Percentiles rank a stretch among this genome's conserved stretches.
phyloP scores from a whole-genome alignment of 495 filamentous ascomycete genomes.

The Annulohypoxylon stygium region DNA sequence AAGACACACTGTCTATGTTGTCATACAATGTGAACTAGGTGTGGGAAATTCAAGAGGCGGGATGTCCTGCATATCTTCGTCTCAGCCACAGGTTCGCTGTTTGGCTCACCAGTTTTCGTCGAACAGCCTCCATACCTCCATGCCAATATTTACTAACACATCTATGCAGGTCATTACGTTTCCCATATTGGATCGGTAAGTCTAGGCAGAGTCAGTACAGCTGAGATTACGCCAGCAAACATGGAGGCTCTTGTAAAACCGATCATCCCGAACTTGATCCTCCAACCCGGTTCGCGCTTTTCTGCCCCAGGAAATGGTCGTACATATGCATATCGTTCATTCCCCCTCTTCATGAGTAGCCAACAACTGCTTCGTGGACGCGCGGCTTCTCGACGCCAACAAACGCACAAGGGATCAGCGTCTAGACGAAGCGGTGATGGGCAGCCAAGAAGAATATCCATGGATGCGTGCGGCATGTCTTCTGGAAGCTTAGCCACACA shows the following conservation, averaged over 20 bases:
- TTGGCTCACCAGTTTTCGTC: neutral
- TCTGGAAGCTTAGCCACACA: slow-evolving; percentile 30
- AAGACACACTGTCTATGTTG: slow-evolving; percentile 13
- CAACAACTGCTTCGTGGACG: slow-evolving; percentile 36
- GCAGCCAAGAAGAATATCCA: neutral
- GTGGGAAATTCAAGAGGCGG: slow-evolving; percentile 22
- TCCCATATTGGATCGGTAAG: neutral
- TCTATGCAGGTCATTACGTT: slow-evolving; percentile 21
- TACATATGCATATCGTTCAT: slow-evolving; percentile 20
- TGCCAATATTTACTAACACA: neutral
- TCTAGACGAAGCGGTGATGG: slow-evolving; percentile 7
- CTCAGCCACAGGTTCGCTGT: slow-evolving; percentile 3
- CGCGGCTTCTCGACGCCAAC: slow-evolving; percentile 35
- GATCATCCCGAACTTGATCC: slow-evolving; percentile 29
- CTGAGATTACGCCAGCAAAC: slow-evolving; percentile 32
- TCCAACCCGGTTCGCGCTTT: slow-evolving; percentile 18
- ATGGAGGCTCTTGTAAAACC: slow-evolving; percentile 27
- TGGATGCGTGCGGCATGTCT: neutral
- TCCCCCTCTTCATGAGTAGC: neutral
- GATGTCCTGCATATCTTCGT: slow-evolving; percentile 14
- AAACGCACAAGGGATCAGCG: slow-evolving; percentile 11
- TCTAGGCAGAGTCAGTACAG: slow-evolving; percentile 5
- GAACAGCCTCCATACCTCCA: neutral
- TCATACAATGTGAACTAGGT: slow-evolving; percentile 33
- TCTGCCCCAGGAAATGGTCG: slow-evolving; percentile 33